Evolutionary conservation across 805 yeast genomes (phyloP).

Genomic region (Saccharomycopsis microspora): DNA sequence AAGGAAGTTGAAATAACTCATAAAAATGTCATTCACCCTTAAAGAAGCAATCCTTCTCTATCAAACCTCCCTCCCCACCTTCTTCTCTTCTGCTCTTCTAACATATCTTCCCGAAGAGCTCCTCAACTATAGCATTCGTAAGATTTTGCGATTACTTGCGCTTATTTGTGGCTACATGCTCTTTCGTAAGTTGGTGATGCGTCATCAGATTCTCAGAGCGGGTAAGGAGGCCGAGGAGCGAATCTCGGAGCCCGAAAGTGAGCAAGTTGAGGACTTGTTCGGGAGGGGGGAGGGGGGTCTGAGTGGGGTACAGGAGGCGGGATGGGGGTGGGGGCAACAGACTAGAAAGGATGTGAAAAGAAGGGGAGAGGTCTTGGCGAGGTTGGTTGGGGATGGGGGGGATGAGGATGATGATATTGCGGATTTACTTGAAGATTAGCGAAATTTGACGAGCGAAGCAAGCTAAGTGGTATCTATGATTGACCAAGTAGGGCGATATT

Average conservation of each 20-base stretch:
- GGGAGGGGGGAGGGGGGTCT: slow-evolving; percentile 1
- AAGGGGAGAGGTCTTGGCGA: slow-evolving; percentile 6
- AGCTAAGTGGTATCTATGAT: too few species aligned
- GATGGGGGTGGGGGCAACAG: slow-evolving; percentile 16
- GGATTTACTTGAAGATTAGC: slow-evolving; percentile 6
- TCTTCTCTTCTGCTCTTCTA: slow-evolving; percentile 6
- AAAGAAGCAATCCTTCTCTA: slow-evolving; percentile 2
- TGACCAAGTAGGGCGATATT: too few species aligned
- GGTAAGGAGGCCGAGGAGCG: slow-evolving; percentile 3
- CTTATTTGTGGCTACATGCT: slow-evolving; percentile 13
- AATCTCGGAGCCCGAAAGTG: not conserved
- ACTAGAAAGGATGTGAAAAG: slow-evolving; percentile 8
- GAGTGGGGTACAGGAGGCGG: slow-evolving; percentile 11
- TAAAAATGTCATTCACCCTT: slow-evolving; percentile 2
- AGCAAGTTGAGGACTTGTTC: slow-evolving; percentile 12
- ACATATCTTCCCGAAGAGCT: slow-evolving; percentile 9
- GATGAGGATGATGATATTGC: slow-evolving; percentile 15
- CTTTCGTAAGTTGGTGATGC: slow-evolving; percentile 9
- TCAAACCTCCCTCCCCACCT: slow-evolving; percentile 5
- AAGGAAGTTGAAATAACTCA: not conserved
- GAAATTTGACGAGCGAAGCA: too few species aligned
- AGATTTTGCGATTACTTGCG: slow-evolving; percentile 8
- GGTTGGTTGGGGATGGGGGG: not conserved
- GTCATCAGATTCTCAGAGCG: slow-evolving; percentile 11
- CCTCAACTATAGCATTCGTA: slow-evolving; percentile 6